These are phyloP conservation scores for Elaphomyces granulatus DNA, from an alignment of 495 filamentous ascomycete genomes.

Conservation along the genomic window DNA sequence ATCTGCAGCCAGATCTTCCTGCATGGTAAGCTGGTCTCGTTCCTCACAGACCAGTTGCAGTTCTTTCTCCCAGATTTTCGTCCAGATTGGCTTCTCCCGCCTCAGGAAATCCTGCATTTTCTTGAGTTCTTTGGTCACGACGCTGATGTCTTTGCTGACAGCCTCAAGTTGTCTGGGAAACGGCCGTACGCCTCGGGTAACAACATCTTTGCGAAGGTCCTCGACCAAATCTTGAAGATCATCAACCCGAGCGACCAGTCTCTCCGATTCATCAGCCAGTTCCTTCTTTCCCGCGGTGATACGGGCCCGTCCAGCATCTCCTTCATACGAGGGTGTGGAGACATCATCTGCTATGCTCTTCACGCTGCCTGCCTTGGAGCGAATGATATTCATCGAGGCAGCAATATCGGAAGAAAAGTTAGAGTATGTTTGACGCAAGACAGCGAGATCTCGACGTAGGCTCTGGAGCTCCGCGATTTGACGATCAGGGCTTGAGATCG, in stretches of 20 bases:
- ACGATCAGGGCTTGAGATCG: slow-evolving; percentile 24
- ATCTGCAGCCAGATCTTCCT: slow-evolving; percentile 86
- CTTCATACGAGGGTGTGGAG: slow-evolving; percentile 45
- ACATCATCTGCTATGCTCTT: slow-evolving; percentile 60
- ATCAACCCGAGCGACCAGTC: slow-evolving; percentile 78
- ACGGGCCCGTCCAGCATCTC: slow-evolving; percentile 64
- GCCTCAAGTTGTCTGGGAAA: slow-evolving; percentile 79
- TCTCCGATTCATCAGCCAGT: slow-evolving; percentile 71
- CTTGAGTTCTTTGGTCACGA: slow-evolving; percentile 74
- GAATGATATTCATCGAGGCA: slow-evolving; percentile 68
- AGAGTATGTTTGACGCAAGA: slow-evolving; percentile 85
- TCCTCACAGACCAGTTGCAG: slow-evolving; percentile 89
- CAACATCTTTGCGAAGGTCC: slow-evolving; percentile 94
- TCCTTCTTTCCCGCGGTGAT: slow-evolving; percentile 74
- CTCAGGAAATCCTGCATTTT: slow-evolving; percentile 88
- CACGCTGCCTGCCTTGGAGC: slow-evolving; percentile 62
- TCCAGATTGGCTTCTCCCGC: slow-evolving; percentile 88
- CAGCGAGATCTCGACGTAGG: slow-evolving; percentile 79
- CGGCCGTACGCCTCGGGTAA: slow-evolving; percentile 80
- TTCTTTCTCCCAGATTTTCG: slow-evolving; percentile 96
- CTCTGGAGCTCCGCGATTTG: slow-evolving; percentile 67
- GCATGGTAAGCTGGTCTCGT: slow-evolving; percentile 80
- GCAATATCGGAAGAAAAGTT: slow-evolving; percentile 80
- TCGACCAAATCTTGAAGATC: slow-evolving; percentile 93
- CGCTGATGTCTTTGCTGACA: slow-evolving; percentile 74